phyloP scores from a whole-genome alignment of 495 filamentous ascomycete species.

The Parathielavia appendiculata region DNA sequence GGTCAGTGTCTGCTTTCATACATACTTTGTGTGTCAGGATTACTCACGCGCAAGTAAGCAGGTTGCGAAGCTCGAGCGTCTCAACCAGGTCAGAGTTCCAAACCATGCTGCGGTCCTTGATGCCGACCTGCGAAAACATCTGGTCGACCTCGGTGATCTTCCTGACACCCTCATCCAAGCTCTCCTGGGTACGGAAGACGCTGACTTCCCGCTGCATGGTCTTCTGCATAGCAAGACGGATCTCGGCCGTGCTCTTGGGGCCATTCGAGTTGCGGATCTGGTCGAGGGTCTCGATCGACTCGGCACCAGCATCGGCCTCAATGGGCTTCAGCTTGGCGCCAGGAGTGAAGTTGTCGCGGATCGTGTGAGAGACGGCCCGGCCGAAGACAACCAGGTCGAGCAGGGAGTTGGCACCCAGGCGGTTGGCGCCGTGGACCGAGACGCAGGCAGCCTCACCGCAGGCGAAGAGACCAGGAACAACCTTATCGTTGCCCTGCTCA shows the following conservation, averaged over 20 bases:
- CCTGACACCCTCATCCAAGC: conserved; percentile 74
- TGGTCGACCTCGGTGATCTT: conserved; percentile 77
- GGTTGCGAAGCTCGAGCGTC: conserved; percentile 86
- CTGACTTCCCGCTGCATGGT: conserved; percentile 95
- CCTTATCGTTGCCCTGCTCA: conserved; percentile 78
- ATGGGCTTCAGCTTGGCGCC: conserved; percentile 70
- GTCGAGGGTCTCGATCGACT: conserved; percentile 82
- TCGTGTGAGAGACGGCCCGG: conserved; percentile 90
- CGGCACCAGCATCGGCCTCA: conserved; percentile 75
- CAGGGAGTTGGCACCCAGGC: conserved; percentile 94
- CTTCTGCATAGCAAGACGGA: conserved; percentile 93
- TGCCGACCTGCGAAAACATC: conserved; percentile 74
- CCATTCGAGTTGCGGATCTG: conserved; percentile 75
- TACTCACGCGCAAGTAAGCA: conserved; percentile 89
- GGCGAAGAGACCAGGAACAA: conserved; percentile 91
- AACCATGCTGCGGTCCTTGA: conserved; percentile 98
- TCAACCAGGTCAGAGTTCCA: conserved; percentile 98
- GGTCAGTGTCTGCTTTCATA: not conserved
- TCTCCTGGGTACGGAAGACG: conserved; percentile 94
- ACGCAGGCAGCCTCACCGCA: conserved; percentile 97
- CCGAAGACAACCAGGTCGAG: conserved; percentile 96
- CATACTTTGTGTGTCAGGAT: not conserved
- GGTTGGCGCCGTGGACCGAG: conserved; percentile 95
- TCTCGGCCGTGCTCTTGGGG: conserved; percentile 77
- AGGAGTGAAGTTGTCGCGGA: conserved; percentile 82